Base-by-base conservation (phyloP, 371 early-diverging fungal species). In the Syncephalastrum sp. region DNA sequence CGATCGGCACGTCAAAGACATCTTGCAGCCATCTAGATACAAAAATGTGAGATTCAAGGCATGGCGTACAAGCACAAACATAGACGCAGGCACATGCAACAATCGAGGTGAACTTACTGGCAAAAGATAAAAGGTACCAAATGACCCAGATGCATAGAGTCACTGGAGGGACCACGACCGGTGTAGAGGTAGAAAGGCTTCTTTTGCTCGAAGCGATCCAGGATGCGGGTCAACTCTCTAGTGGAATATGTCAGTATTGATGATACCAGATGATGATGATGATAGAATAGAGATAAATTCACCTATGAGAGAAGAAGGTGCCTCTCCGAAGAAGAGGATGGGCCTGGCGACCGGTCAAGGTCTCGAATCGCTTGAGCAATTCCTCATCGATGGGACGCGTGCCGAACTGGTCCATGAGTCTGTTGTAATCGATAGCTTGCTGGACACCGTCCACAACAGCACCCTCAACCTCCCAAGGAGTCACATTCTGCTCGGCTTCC, bases 181-280 rank as follows among this genome's bases (percentile, higher is more conserved):
- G 99, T 99, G 81, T 99, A 99, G 53, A 99, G 78, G 74, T 88
- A 99, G 79, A 99, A 98, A 12, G 98, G 95, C 77, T 97, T 93
- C 75, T 92, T 92, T 65, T 93, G 86, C 76, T 96, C 96, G 72
- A 83, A 86, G 42, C 90, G 82, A 71, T 98, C 96, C 47, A 99
- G 77, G 55, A 99, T 93, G 50, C 75, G 68, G 46, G 65, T 82
- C 64, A 99, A 83, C 60, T 99, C 99, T 75, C 98, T 95, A 63
- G 23, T 4, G 21, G 8, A 3, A 10, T 33, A 10, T 33, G 38
- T 33, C 38, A 33, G 38, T 10, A 6, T 2, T 33, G 10, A 5
- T 12, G 12, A 33, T 12, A 33, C 0, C 38, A 0, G 21, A 21
- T 21, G 21, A 21, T 21, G 21, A 5, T 2, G 12, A 33, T 12